Evolutionary conservation across 2,329 filamentous ascomycete genomes (phyloP).

Genomic region (Pyricularia sp.): DNA sequence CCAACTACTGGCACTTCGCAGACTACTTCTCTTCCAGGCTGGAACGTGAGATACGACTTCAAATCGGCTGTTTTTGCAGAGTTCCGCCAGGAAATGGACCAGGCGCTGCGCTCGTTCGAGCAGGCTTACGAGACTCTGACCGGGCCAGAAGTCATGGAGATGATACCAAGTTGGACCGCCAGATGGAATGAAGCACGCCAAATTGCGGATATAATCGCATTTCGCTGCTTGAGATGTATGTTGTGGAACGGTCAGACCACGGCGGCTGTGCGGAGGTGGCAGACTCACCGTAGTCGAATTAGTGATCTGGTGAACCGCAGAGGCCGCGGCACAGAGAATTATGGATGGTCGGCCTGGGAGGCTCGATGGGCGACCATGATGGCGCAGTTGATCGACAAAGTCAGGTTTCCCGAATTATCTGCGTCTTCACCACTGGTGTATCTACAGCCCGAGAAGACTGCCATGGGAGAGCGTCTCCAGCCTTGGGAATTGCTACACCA

Average conservation of each 20-base stretch:
- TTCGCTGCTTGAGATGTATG: slow-evolving; percentile 74
- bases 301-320: slow-evolving; percentile 70
- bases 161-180: slow-evolving; percentile 80
- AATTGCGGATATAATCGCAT: slow-evolving; percentile 69
- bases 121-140: slow-evolving; percentile 79
- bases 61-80: slow-evolving; percentile 87
- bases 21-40: slow-evolving; percentile 74
- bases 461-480: slow-evolving; percentile 46
- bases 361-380: slow-evolving; percentile 59
- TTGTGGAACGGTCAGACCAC: slow-evolving; percentile 75
- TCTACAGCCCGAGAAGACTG: slow-evolving; percentile 47
- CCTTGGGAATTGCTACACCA: slow-evolving; percentile 59
- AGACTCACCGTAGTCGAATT: slow-evolving; percentile 64
- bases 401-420: slow-evolving; percentile 39
- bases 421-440: slow-evolving; percentile 35
- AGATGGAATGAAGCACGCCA: slow-evolving; percentile 91
- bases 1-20: slow-evolving; percentile 79
- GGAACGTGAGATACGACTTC: slow-evolving; percentile 92
- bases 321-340: slow-evolving; percentile 78
- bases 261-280: slow-evolving; percentile 71
- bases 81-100: slow-evolving; percentile 87
- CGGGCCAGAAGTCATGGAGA: slow-evolving; percentile 75
- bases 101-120: slow-evolving; percentile 75
- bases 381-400: slow-evolving; percentile 49
- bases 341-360: slow-evolving; percentile 93